These are phyloP conservation scores for Kazachstania sp. DNA, from an alignment of 1,139 yeast genomes.

Conservation along the genomic window DNA sequence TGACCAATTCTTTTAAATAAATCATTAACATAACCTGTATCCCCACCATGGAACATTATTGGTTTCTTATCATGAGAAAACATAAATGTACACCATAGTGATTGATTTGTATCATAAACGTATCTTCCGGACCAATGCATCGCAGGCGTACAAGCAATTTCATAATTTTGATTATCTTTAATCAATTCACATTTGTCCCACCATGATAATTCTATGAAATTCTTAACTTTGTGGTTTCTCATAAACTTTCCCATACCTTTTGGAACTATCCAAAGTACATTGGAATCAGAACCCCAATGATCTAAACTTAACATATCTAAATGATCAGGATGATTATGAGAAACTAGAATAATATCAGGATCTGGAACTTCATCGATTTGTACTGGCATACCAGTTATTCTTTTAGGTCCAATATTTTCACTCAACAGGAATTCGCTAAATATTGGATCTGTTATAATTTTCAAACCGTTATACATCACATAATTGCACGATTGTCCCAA, in stretches of 20 bases:
- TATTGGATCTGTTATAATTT: conserved; percentile 77
- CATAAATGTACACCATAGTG: conserved; percentile 84
- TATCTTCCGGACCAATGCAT: conserved; percentile 97
- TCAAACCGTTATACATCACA: conserved; percentile 62
- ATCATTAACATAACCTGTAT: conserved; percentile 77
- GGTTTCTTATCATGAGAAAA: conserved; percentile 59
- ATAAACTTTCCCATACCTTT: conserved; percentile 59
- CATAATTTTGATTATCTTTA: conserved; percentile 46
- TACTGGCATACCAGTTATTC: conserved; percentile 70
- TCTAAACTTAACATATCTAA: conserved; percentile 56
- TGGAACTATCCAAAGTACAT: conserved; percentile 72
- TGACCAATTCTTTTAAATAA: conserved; percentile 57
- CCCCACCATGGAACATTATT: conserved; percentile 84
- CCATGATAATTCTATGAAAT: conserved; percentile 76
- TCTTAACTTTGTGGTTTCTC: conserved; percentile 40
- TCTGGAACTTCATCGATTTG: conserved; percentile 51
- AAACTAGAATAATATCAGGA: conserved; percentile 67
- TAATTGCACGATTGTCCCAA: conserved; percentile 84
- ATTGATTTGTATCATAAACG: conserved; percentile 64
- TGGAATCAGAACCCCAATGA: conserved; percentile 40
- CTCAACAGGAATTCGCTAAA: conserved; percentile 61
- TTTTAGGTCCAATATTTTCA: conserved; percentile 65
- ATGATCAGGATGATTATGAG: conserved; percentile 96
- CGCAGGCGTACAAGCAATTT: conserved; percentile 83
- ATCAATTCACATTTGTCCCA: conserved; percentile 62